Percentiles rank a stretch among this genome's conserved stretches.
Conservation (phyloP, 768 basidiomycete genomes). For the Boletus huronensis region DNA sequence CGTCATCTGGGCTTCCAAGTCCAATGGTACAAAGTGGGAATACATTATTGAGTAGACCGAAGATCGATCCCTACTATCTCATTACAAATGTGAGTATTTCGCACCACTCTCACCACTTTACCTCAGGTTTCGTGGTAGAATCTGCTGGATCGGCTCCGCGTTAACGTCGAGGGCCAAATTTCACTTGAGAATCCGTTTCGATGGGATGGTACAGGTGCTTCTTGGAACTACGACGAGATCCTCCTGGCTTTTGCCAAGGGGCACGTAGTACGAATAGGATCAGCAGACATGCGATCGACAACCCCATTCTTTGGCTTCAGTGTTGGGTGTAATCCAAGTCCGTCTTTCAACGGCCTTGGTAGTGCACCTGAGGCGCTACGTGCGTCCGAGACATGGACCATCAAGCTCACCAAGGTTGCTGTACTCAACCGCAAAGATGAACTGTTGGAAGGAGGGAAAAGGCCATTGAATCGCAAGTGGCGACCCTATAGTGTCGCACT, state of each 20-base stretch:
- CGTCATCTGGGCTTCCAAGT: constrained; percentile 30
- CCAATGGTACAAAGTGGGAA: constrained; percentile 33
- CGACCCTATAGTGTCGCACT: constrained; percentile 78
- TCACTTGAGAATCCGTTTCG: constrained; percentile 62
- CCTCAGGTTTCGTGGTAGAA: constrained; percentile 40
- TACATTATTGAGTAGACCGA: constrained; percentile 52
- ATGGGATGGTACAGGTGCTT: constrained; percentile 60
- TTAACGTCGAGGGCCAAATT: constrained; percentile 57
- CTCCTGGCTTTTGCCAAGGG: constrained; percentile 63
- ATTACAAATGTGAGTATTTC: constrained; percentile 66
- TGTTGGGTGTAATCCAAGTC: constrained; percentile 34
- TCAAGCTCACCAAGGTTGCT: constrained; percentile 81
- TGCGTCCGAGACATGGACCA: constrained; percentile 36
- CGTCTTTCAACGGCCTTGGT: constrained; percentile 29
- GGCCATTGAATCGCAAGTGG: constrained; percentile 81
- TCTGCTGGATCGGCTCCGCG: constrained; percentile 63
- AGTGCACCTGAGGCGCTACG: constrained; percentile 24
- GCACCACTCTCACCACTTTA: not conserved
- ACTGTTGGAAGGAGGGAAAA: constrained; percentile 69
- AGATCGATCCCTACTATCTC: constrained; percentile 89
- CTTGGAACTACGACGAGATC: constrained; percentile 66
- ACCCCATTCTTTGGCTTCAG: constrained; percentile 41
- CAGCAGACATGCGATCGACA: constrained; percentile 39
- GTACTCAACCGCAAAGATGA: constrained; percentile 82
- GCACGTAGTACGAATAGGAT: constrained; percentile 51